A percentile compares a stretch with the other conserved stretches of the same genome.
Conservation (phyloP, 495 filamentous ascomycete genomes). For the Penicillium malachiteum region DNA sequence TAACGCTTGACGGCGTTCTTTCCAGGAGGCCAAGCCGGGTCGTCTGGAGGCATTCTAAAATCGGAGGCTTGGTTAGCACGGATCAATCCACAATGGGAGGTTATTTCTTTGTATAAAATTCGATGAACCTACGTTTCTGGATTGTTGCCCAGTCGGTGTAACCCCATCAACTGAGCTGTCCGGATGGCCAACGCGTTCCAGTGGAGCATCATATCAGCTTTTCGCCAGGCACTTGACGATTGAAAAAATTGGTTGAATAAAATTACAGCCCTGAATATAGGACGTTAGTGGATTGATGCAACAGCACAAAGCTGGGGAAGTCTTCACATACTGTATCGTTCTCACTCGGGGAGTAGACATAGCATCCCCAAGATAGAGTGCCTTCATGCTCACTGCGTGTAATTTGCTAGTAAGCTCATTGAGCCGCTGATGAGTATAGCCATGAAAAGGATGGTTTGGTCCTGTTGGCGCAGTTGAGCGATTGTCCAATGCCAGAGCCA, state of each 20-base stretch:
- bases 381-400: slow-evolving; percentile 1
- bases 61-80: neutral
- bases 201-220: neutral
- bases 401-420: neutral
- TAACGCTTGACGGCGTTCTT: slow-evolving; percentile 1
- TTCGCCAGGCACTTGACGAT: neutral
- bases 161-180: neutral
- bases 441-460: neutral
- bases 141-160: neutral
- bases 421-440: neutral
- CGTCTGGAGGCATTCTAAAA: neutral
- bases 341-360: neutral
- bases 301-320: no score
- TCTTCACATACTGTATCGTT: neutral
- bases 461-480: neutral
- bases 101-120: neutral
- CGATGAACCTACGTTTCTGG: neutral
- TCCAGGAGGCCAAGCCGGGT: neutral
- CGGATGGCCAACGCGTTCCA: slow-evolving; percentile 2
- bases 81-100: neutral
- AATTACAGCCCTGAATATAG: neutral
- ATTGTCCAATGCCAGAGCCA: neutral
- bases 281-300: neutral
- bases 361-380: neutral
- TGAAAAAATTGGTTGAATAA: neutral